phyloP scores from a whole-genome alignment of 352 stramenopile genomes.

The Phytophthora meadii region DNA sequence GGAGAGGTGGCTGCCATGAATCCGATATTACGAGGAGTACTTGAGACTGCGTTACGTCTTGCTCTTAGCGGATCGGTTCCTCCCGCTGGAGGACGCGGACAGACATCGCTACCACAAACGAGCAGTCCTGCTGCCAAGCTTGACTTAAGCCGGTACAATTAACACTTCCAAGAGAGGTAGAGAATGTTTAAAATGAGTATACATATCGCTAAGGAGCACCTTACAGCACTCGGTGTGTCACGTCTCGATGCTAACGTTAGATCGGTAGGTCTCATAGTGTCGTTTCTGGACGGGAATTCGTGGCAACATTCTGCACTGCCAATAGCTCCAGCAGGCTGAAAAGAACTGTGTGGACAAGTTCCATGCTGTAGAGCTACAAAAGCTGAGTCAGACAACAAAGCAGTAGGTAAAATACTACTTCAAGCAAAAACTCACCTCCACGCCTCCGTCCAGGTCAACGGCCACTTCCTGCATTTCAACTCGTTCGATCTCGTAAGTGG shows the following conservation, averaged over 20 bases:
- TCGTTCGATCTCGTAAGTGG: conserved; percentile 56
- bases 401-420: background rate
- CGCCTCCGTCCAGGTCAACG: conserved; percentile 43
- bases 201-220: conserved; percentile 22
- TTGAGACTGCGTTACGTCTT: conserved; percentile 53
- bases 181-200: conserved; percentile 25
- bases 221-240: conserved; percentile 8
- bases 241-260: conserved; percentile 13
- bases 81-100: conserved; percentile 2
- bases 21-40: conserved; percentile 37
- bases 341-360: conserved; percentile 53
- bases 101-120: conserved; percentile 11
- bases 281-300: conserved; percentile 42
- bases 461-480: conserved; percentile 59
- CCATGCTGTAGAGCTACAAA: conserved; percentile 54
- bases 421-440: conserved; percentile 45
- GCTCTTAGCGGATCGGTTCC: conserved; percentile 43
- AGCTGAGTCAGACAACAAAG: conserved; percentile 4
- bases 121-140: conserved; percentile 34
- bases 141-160: conserved; percentile 62
- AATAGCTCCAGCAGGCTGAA: conserved; percentile 58
- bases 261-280: conserved; percentile 47
- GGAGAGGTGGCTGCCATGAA: conserved; percentile 53
- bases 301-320: conserved; percentile 44
- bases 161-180: background rate